Conservation (phyloP, 306 rosid species). For the Quercus berberidifolia region DNA sequence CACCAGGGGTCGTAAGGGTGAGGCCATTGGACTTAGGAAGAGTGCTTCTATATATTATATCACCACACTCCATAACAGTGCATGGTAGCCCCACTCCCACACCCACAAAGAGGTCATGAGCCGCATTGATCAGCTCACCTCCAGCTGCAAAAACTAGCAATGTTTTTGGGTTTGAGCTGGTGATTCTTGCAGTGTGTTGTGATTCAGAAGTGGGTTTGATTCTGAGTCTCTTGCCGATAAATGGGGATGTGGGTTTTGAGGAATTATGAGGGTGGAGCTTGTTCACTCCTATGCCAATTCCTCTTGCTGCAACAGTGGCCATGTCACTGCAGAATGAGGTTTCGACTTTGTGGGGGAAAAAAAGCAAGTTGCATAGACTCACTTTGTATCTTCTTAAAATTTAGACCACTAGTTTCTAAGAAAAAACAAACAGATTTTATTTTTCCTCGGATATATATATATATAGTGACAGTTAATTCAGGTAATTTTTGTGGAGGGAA, state of each 20-base stretch:
- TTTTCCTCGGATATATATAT: background rate
- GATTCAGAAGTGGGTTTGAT: constrained; percentile 27
- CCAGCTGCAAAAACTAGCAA: constrained; percentile 34
- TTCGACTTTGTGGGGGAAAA: constrained; percentile 13
- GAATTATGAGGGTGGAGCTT: constrained; percentile 46
- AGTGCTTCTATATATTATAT: constrained; percentile 86
- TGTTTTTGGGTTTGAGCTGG: constrained; percentile 32
- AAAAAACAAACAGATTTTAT: background rate
- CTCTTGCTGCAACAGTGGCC: constrained; percentile 61
- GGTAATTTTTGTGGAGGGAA: constrained; percentile 60
- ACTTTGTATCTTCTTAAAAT: constrained; percentile 23
- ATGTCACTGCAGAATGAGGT: constrained; percentile 23
- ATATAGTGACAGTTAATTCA: constrained; percentile 30
- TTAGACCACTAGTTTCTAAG: constrained; percentile 36
- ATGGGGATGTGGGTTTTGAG: constrained; percentile 45
- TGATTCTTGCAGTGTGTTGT: constrained; percentile 6
- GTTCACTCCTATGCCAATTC: constrained; percentile 47
- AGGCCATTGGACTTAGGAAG: constrained; percentile 70
- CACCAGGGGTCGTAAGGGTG: constrained; percentile 71
- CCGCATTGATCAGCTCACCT: constrained; percentile 47
- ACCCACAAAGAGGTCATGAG: constrained; percentile 63
- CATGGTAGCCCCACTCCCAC: constrained; percentile 94
- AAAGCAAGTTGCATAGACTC: background rate
- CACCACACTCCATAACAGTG: constrained; percentile 95
- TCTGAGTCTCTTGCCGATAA: constrained; percentile 54